Base-by-base conservation (phyloP, 1,284 basidiomycete genomes). In the Chalciporus sp. region DNA sequence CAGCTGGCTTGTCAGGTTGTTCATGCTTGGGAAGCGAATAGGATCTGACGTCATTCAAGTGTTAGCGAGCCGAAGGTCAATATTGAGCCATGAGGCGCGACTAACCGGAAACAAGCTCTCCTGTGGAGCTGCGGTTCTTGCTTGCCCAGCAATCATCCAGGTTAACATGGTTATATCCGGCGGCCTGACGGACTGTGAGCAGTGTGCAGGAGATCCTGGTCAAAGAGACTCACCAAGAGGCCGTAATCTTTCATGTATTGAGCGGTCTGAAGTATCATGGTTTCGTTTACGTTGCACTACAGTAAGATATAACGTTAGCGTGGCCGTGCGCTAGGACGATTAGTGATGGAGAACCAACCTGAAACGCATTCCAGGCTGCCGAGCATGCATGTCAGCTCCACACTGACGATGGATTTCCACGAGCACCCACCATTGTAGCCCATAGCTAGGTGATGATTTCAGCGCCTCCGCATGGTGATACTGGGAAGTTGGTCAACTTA, bases 71-170 rank as follows among this genome's bases (percentile, higher is more conserved):
- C 14, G 12, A 4, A 72, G 71, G 55, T 76, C 79, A 23, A 23
- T 23, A 7, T 66, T 65, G 40, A 63, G 61, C 74, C 74, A 77
- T 51, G 17, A 12, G 10, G 29, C 17, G 11, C 52, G 19, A 56
- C 61, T 44, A 20, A 75, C 74, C 69, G 35, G 77, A 80, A 47
- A 81, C 66, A 31, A 84, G 74, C 55, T 78, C 68, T 14, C 82
- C 83, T 4, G 67, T 64, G 7, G 71, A 59, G 51, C 61, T 78
- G 41, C 82, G 72, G 45, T 77, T 70, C 59, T 76, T 79, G 61
- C 77, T 75, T 7, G 80, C 74, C 65, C 81, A 85, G 58, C 82
- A 85, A 52, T 84, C 82, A 56, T 85, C 83, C 50, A 85, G 67
- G 57, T 82, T 84, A 52, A 84, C 72, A 54, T 79, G 70, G 42